Conservation (phyloP, 2,329 filamentous ascomycete species). For the Colletotrichum magnum region DNA sequence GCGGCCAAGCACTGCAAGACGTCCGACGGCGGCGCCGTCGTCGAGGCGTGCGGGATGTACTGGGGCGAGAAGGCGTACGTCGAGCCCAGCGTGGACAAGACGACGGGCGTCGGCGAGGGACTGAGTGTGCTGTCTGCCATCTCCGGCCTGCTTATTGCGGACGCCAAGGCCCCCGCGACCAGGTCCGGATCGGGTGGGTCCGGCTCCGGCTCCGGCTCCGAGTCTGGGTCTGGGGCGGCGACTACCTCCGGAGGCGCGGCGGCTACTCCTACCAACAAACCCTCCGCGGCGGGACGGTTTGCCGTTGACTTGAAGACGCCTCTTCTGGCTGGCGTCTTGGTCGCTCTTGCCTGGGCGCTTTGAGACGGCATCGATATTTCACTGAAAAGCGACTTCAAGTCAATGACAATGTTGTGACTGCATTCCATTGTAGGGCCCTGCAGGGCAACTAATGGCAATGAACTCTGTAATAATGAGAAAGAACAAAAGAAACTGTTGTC, state of each 20-base stretch:
- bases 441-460: no score
- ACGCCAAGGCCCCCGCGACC: conserved; percentile 14
- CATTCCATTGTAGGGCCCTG: no score
- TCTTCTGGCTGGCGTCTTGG: neutral
- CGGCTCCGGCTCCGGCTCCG: neutral
- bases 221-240: neutral
- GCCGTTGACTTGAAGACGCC: neutral
- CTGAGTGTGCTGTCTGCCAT: conserved; percentile 61
- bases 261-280: neutral
- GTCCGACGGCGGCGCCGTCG: conserved; percentile 48
- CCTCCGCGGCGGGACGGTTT: neutral
- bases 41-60: conserved; percentile 61
- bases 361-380: neutral
- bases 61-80: conserved; percentile 54
- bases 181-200: neutral
- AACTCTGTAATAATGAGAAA: no score
- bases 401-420: no score
- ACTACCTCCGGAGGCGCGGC: neutral
- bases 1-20: conserved; percentile 65
- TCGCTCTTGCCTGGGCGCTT: neutral
- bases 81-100: conserved; percentile 58
- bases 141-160: conserved; percentile 53
- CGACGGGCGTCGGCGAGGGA: conserved; percentile 62
- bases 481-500: no score
- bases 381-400: no score